phyloP scores from a whole-genome alignment of 495 filamentous ascomycete genomes.

The Filosporella fistucella region DNA sequence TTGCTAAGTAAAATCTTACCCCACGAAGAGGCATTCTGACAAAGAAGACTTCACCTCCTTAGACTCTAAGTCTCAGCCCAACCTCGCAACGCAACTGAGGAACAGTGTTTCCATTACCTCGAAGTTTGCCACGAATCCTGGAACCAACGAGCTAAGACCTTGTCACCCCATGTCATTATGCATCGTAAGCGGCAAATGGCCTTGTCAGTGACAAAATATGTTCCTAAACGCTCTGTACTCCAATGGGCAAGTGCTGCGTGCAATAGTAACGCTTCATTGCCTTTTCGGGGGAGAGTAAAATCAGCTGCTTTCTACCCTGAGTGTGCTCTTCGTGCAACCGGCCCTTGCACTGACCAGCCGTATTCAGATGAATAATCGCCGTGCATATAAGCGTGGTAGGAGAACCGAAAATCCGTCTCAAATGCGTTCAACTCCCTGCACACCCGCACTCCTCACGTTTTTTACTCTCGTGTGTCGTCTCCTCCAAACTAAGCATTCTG shows the following conservation, averaged over 20 bases:
- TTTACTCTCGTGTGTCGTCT: too few relatives aligned
- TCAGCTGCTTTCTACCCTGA: neutral
- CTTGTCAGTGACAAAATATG: neutral
- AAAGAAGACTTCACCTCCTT: neutral
- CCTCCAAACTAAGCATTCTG: too few relatives aligned
- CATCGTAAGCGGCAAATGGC: neutral
- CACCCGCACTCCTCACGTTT: too few relatives aligned
- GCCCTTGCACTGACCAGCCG: neutral
- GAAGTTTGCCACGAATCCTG: too few relatives aligned
- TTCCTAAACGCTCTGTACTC: neutral
- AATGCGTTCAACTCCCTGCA: too few relatives aligned
- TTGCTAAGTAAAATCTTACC: too few relatives aligned
- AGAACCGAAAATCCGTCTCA: too few relatives aligned
- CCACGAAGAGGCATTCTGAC: too few relatives aligned
- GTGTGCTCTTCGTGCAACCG: neutral
- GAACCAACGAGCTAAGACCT: too few relatives aligned
- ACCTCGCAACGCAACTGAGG: too few relatives aligned
- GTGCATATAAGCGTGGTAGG: constrained; percentile 4
- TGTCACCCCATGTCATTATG: neutral
- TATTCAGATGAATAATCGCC: constrained; percentile 5
- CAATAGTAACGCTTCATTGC: neutral
- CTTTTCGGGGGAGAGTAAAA: neutral
- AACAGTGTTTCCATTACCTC: too few relatives aligned
- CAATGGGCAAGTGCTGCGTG: neutral
- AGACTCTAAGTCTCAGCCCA: neutral